Conservation (phyloP, 1,284 basidiomycete genomes). For the Takashimella tepidaria region DNA sequence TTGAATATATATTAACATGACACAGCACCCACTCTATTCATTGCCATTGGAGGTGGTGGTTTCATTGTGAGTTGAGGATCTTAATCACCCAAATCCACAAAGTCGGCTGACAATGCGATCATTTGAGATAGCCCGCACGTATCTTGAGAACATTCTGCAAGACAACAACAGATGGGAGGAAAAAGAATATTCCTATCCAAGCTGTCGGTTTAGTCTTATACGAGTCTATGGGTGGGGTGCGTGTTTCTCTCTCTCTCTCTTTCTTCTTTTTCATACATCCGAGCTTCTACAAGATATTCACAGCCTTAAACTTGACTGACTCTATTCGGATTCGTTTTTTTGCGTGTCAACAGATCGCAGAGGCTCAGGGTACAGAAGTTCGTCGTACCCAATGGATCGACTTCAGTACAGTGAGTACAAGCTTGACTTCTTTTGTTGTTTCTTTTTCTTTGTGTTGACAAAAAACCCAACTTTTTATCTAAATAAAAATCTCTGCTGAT, state of each 20-base stretch:
- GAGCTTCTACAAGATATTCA: too few relatives aligned
- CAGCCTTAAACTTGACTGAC: too few relatives aligned
- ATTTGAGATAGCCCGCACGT: too few relatives aligned
- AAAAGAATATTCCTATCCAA: slow-evolving; percentile 76
- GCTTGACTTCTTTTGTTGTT: not conserved
- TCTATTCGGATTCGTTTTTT: not conserved
- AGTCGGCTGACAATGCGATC: too few relatives aligned
- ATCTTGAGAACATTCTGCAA: slow-evolving; percentile 88
- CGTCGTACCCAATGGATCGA: slow-evolving; percentile 81
- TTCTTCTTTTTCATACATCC: too few relatives aligned
- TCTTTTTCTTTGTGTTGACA: slow-evolving; percentile 2
- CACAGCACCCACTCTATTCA: slow-evolving; percentile 40
- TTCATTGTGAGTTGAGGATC: too few relatives aligned
- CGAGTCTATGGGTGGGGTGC: slow-evolving; percentile 67
- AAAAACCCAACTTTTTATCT: slow-evolving; percentile 5
- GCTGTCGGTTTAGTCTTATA: slow-evolving; percentile 91
- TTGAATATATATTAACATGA: too few relatives aligned
- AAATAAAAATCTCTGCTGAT: slow-evolving; percentile 3
- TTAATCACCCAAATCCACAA: too few relatives aligned
- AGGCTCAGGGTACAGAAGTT: slow-evolving; percentile 77
- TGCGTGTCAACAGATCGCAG: slow-evolving; percentile 57
- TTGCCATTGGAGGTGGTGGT: slow-evolving; percentile 56
- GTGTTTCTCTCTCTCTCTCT: slow-evolving; percentile 8
- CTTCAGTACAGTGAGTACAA: slow-evolving; percentile 58
- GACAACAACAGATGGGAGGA: slow-evolving; percentile 55